Percentiles rank a stretch among this genome's conserved stretches.
These are phyloP conservation scores for Cryptococcus hybrid DNA, from an alignment of 1,284 basidiomycete species.

Conservation along the genomic window DNA sequence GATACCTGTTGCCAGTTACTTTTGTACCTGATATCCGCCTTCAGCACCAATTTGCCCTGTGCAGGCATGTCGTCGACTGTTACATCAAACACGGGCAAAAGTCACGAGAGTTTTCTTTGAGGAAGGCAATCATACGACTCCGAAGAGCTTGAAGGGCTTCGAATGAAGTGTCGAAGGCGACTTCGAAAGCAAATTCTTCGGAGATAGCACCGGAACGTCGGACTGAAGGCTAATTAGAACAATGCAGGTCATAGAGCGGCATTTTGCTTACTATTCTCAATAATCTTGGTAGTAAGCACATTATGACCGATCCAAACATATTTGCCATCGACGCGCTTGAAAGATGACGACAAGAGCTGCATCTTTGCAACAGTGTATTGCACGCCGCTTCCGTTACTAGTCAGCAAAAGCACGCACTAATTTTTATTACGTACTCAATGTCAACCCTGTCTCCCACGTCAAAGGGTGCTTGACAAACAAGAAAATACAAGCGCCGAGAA, in stretches of 20 bases:
- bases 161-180: constrained; percentile 74
- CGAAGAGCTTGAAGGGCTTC: constrained; percentile 78
- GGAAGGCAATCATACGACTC: constrained; percentile 75
- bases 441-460: constrained; percentile 81
- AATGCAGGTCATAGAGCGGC: neutral
- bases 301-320: constrained; percentile 63
- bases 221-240: constrained; percentile 19
- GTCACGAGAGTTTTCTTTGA: constrained; percentile 67
- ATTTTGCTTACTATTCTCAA: constrained; percentile 45
- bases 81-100: constrained; percentile 69
- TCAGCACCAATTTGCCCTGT: constrained; percentile 74
- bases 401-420: constrained; percentile 1
- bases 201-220: constrained; percentile 54
- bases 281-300: constrained; percentile 65
- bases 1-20: constrained; percentile 81
- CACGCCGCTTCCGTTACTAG: constrained; percentile 19
- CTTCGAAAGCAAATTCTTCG: constrained; percentile 62
- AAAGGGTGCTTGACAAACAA: constrained; percentile 80
- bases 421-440: constrained; percentile 34
- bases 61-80: constrained; percentile 67
- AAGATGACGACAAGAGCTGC: constrained; percentile 68
- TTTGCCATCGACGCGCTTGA: constrained; percentile 53
- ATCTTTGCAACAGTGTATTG: constrained; percentile 84
- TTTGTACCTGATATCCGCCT: constrained; percentile 79
- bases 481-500: constrained; percentile 62